Base-by-base conservation (phyloP, 306 rosid species). In the Styphnolobium japonicum region DNA sequence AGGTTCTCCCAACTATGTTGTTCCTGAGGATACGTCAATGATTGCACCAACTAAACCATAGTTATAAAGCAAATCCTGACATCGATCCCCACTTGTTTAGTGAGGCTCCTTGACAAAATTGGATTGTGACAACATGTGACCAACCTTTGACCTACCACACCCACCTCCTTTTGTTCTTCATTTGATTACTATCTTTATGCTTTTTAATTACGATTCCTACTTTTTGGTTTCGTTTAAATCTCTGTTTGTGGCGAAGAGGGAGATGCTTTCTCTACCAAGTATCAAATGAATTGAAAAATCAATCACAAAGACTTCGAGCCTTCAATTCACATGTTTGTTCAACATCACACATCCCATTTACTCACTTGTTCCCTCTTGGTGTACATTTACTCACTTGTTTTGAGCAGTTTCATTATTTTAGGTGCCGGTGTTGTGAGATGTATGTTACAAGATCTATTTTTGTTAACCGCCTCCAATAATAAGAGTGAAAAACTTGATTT, bases 81-180 rank as follows among this genome's bases (percentile, higher is more conserved):
- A 37, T 18, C 36, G 55, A 67, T 55, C 65, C 46, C 78, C 46
- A 37, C 19, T 68, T 10, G 64, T 22, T 34, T 39, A 23, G 12
- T 56, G 78, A 73, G 75, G 78, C 73, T 64, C 83, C 62, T 83
- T 78, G 72, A 66, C 75, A 57, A 61, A 27, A 46, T 76, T 73
- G 34, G 75, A 63, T 0, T 10, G 78, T 51, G 82, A 81, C 84
- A 83, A 53, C 78, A 39, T 75, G 66, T 61, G 73, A 81, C 88
- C 84, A 48, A 85, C 81, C 85, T 79, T 75, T 71, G 81, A 68
- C 82, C 81, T 45, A 73, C 79, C 81, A 71, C 77, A 76, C 76
- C 85, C 19, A 62, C 80, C 66, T 22, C 36, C 29, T 39, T 37
- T 57, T 36, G 6, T 62, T 43, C 51, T 56, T 67, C 10, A 37